phyloP scores from a whole-genome alignment of 257 asterid species.

The Solanum neorickii region DNA sequence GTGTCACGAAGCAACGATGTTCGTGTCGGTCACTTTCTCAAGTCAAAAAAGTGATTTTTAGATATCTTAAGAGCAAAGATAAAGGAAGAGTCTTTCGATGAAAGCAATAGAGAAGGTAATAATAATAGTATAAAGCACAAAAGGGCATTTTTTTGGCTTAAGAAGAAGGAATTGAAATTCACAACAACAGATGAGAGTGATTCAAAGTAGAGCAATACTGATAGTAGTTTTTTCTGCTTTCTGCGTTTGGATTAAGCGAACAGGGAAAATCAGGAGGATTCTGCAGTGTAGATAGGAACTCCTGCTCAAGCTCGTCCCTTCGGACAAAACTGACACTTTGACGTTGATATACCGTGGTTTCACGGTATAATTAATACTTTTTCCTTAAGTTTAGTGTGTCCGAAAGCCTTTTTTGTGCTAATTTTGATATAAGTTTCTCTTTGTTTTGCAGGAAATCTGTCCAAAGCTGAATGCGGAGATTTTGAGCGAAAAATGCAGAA shows the following conservation, averaged over 20 bases:
- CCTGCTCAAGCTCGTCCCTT: conserved; percentile 87
- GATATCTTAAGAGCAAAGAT: not conserved
- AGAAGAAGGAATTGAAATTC: not conserved
- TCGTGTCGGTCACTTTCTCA: not conserved
- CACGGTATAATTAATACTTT: no score
- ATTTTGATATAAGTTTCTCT: no score
- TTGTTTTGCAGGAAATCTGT: no score
- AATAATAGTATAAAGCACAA: not conserved
- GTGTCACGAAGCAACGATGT: not conserved
- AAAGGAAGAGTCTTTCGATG: not conserved
- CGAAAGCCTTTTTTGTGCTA: no score
- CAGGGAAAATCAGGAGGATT: conserved; percentile 17
- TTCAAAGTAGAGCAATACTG: not conserved
- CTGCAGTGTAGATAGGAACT: conserved; percentile 39
- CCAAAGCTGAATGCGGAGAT: no score
- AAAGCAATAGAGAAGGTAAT: not conserved
- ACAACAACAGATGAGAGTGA: not conserved
- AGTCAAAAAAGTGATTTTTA: not conserved
- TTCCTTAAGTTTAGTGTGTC: no score
- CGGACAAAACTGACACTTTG: conserved; percentile 90
- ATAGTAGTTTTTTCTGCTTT: not conserved
- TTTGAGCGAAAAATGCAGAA: no score
- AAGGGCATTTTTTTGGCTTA: not conserved
- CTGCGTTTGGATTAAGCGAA: not conserved
- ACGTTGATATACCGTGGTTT: conserved; percentile 3